Evolutionary conservation across 345 rosid species (phyloP).

Genomic region (Populus alba): DNA sequence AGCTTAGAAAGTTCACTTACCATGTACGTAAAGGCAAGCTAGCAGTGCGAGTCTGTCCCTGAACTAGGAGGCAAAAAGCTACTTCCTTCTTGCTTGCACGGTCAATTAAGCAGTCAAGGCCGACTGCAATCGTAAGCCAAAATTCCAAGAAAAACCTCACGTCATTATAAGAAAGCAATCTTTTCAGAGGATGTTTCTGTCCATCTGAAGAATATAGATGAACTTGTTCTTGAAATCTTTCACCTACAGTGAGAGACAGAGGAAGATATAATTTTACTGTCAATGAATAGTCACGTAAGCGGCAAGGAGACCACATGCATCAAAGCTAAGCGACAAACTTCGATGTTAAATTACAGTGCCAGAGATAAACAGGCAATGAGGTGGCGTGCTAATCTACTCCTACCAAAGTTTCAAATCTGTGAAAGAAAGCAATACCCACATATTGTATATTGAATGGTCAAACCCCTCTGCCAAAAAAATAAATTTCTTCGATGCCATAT

Average conservation of each 20-base stretch:
- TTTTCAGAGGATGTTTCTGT: constrained; percentile 35
- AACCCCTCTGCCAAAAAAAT: constrained; percentile 9
- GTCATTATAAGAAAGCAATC: not conserved
- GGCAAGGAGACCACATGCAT: constrained; percentile 4
- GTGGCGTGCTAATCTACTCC: constrained; percentile 26
- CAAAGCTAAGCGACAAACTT: not conserved
- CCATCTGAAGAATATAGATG: constrained; percentile 7
- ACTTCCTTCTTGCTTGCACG: constrained; percentile 45
- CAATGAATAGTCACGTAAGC: constrained; percentile 14
- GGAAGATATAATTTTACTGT: not conserved
- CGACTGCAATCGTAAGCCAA: not conserved
- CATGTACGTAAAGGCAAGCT: constrained; percentile 49
- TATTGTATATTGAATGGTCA: constrained; percentile 30
- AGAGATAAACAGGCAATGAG: constrained; percentile 8
- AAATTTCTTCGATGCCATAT: not conserved
- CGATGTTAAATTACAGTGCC: constrained; percentile 2
- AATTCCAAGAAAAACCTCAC: constrained; percentile 14
- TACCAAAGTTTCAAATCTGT: constrained; percentile 4
- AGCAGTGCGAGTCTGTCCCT: constrained; percentile 23
- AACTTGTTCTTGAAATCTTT: not conserved
- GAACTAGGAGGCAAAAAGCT: constrained; percentile 38
- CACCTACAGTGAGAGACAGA: not conserved
- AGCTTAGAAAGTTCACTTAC: constrained; percentile 39
- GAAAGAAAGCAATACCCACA: constrained; percentile 19
- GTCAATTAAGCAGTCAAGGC: constrained; percentile 17